Evolutionary conservation across 2,329 filamentous ascomycete species (phyloP), one percentile per base, ranked within the genome.

Genomic region (Cryphonectria parasitica): DNA sequence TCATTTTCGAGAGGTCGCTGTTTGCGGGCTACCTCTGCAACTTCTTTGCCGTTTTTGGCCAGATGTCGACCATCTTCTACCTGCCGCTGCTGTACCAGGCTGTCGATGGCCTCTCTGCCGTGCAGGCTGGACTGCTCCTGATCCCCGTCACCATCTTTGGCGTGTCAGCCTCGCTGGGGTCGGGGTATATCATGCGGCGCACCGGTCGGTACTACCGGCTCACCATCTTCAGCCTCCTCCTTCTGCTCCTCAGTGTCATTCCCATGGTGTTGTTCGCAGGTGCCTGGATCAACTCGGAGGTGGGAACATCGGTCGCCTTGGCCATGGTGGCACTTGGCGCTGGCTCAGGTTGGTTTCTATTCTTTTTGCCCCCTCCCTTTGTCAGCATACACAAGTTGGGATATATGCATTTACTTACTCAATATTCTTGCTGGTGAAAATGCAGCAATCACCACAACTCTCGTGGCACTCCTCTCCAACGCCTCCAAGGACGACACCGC

Each of bases 21-120:
- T 85, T 93, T 65, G 88, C 91, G 2, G 89, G 87, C 77, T 94
- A 91, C 75, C 79, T 89, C 1, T 88, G 88, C 78, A 94, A 94
- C 78, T 92, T 94, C 81, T 94, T 93, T 78, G 85, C 87, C 66
- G 87, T 91, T 67, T 88, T 84, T 0, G 89, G 87, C 19, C 81
- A 84, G 72, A 81, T 83, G 76, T 86, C 87, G 0, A 81, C 86
- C 0, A 74, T 92, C 4, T 95, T 93, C 82, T 93, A 92, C 80
- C 82, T 93, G n/a, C 91, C 92, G 1, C 83, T 95, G 2, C 93
- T 91, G 80, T 93, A 92, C 80, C 93, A 95, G 79, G 92, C 90
- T 6, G 90, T 91, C 0, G 84, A 91, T 65, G 88, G 88, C 6
- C 81, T 89, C 34, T 86, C 85, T 4, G 90, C 92, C 0, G 89